Evolutionary conservation across 805 yeast species (phyloP).

Genomic region (Sugiyamaella lignohabitans): DNA sequence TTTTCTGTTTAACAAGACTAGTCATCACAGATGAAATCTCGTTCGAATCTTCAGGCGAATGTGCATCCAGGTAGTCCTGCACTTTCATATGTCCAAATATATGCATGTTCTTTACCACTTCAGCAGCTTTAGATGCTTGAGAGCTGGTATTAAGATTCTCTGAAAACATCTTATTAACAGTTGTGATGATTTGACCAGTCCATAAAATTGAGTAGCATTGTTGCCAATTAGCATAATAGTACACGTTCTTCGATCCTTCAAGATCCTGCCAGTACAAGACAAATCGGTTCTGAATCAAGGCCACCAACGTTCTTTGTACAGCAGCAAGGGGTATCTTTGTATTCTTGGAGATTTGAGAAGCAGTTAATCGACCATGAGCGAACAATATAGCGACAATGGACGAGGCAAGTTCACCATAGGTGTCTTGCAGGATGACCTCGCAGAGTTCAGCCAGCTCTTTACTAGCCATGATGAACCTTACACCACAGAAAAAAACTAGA

Average conservation of each 20-base stretch:
- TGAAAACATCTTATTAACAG: conserved; percentile 21
- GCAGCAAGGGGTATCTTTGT: conserved; percentile 43
- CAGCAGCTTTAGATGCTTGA: conserved; percentile 42
- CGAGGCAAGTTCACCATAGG: conserved; percentile 69
- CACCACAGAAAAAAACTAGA: not conserved
- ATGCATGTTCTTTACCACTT: conserved; percentile 63
- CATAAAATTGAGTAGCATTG: conserved; percentile 63
- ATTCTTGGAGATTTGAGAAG: conserved; percentile 45
- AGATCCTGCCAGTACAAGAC: conserved; percentile 56
- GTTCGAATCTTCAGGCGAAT: conserved; percentile 27
- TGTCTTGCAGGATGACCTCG: conserved; percentile 27
- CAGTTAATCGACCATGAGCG: conserved; percentile 59
- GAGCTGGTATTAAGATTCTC: conserved; percentile 15
- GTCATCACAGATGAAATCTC: conserved; percentile 33
- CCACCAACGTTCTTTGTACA: conserved; percentile 62
- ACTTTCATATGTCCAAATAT: conserved; percentile 60
- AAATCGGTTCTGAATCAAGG: conserved; percentile 74
- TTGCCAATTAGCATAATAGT: conserved; percentile 55
- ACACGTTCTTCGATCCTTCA: conserved; percentile 17
- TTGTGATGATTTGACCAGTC: conserved; percentile 67
- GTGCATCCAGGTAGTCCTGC: conserved; percentile 39
- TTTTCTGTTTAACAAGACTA: conserved; percentile 42
- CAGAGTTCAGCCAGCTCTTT: conserved; percentile 24
- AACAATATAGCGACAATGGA: conserved; percentile 52
- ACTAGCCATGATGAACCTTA: conserved; percentile 16